Evolutionary conservation across 1,284 basidiomycete genomes (phyloP).

Genomic region (Trametes hirsuta): DNA sequence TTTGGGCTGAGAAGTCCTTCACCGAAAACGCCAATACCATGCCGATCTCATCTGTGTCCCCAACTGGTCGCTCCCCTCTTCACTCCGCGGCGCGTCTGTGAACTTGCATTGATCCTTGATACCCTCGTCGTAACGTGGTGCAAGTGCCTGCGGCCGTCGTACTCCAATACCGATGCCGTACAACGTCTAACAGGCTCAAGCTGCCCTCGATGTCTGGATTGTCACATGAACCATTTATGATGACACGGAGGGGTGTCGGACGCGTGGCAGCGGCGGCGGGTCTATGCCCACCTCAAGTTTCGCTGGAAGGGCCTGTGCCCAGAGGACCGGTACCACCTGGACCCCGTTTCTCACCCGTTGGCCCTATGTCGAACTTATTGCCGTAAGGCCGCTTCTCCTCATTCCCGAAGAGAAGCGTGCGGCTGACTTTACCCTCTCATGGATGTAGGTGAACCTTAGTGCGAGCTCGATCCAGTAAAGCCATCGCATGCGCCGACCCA

Average conservation of each 20-base stretch:
- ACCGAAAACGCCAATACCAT: conserved; percentile 3
- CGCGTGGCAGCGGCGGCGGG: conserved; percentile 18
- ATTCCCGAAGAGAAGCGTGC: conserved; percentile 25
- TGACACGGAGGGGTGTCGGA: conserved; percentile 15
- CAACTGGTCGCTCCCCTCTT: conserved; percentile 2
- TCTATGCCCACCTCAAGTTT: conserved; percentile 4
- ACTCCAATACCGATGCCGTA: conserved; percentile 12
- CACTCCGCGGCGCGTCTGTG: conserved; percentile 19
- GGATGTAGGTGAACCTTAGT: conserved; percentile 19
- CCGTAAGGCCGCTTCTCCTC: conserved; percentile 20
- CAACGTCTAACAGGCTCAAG: conserved; percentile 17
- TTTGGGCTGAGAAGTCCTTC: background rate
- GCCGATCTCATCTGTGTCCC: conserved; percentile 16
- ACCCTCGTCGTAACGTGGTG: conserved; percentile 9
- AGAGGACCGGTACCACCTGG: conserved; percentile 12
- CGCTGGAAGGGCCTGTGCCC: conserved; percentile 10
- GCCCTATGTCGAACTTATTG: conserved; percentile 15
- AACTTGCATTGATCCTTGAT: conserved; percentile 10
- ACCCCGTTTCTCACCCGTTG: conserved; percentile 17
- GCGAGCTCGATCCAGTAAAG: conserved; percentile 14
- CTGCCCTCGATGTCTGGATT: conserved; percentile 8
- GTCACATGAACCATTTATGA: conserved; percentile 20
- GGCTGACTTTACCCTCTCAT: conserved; percentile 9
- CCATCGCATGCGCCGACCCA: conserved; percentile 10
- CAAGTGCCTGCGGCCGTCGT: background rate